phyloP scores from a whole-genome alignment of 164 flowering plant genomes.

The Platanus orientalis region DNA sequence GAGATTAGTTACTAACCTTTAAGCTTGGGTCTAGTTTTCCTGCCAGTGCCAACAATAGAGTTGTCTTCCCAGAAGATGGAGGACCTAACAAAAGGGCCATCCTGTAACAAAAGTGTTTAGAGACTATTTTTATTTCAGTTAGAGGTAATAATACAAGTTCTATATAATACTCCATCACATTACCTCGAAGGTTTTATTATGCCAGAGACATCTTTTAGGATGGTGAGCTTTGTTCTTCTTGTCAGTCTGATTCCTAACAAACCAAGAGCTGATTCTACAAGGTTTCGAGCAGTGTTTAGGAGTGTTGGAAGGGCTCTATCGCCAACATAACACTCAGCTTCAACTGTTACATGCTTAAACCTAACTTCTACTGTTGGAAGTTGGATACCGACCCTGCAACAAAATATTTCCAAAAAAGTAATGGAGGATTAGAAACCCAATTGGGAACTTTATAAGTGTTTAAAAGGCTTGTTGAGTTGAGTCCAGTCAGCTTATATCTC shows the following conservation, averaged over 20 bases:
- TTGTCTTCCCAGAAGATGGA: slow-evolving; percentile 93
- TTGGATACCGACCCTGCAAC: slow-evolving; percentile 31
- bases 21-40: slow-evolving; percentile 71
- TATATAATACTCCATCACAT: too few relatives aligned
- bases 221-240: slow-evolving; percentile 61
- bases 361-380: slow-evolving; percentile 42
- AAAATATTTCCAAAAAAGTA: too few relatives aligned
- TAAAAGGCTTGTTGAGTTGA: too few relatives aligned
- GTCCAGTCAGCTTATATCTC: too few relatives aligned
- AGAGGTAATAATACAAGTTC: too few relatives aligned
- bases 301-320: slow-evolving; percentile 41
- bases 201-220: slow-evolving; percentile 83
- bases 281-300: slow-evolving; percentile 26
- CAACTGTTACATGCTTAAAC: slow-evolving; percentile 28
- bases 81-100: slow-evolving; percentile 92
- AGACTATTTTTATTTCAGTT: too few relatives aligned
- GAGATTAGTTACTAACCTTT: slow-evolving; percentile 46
- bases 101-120: too few relatives aligned
- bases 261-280: slow-evolving; percentile 52
- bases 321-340: slow-evolving; percentile 36
- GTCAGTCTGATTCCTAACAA: slow-evolving; percentile 55
- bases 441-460: too few relatives aligned
- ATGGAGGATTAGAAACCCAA: too few relatives aligned
- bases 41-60: slow-evolving; percentile 77
- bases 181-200: slow-evolving; percentile 84